phyloP scores from a whole-genome alignment of 1,139 yeast genomes.

The Meyerozyma athensensis region DNA sequence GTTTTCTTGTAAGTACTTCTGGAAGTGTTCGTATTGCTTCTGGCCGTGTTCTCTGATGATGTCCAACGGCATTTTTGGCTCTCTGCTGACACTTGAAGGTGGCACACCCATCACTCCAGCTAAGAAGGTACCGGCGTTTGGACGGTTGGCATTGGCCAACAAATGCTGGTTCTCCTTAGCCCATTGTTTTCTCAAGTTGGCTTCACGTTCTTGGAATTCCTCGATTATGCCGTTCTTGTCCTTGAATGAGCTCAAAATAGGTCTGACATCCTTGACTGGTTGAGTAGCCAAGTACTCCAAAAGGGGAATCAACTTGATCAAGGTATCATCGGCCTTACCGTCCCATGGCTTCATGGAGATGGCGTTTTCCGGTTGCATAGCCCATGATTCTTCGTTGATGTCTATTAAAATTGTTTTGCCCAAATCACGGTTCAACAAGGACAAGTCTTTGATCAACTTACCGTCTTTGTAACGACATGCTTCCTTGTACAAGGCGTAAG shows the following conservation, averaged over 20 bases:
- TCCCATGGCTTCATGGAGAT: constrained; percentile 81
- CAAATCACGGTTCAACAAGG: constrained; percentile 85
- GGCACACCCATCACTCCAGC: constrained; percentile 62
- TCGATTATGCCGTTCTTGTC: constrained; percentile 58
- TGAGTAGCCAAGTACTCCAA: constrained; percentile 93
- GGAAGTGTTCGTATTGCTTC: constrained; percentile 79
- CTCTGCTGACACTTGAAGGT: constrained; percentile 42
- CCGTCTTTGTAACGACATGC: constrained; percentile 91
- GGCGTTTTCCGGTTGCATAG: constrained; percentile 90
- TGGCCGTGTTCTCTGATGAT: constrained; percentile 90
- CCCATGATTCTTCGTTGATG: constrained; percentile 65
- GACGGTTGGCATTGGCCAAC: constrained; percentile 28
- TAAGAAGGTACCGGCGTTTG: constrained; percentile 48
- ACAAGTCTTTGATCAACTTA: constrained; percentile 77
- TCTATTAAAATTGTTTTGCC: constrained; percentile 78
- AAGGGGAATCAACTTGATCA: constrained; percentile 81
- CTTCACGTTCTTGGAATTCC: constrained; percentile 79
- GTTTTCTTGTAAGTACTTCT: constrained; percentile 78
- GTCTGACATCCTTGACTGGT: constrained; percentile 86
- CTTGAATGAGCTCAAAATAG: constrained; percentile 67
- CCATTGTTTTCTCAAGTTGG: constrained; percentile 61
- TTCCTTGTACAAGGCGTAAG: constrained; percentile 85
- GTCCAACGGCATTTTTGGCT: constrained; percentile 87
- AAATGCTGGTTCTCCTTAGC: constrained; percentile 59
- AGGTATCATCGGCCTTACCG: constrained; percentile 75